A percentile compares a stretch with the other conserved stretches of the same genome.
Evolutionary conservation across 2,329 filamentous ascomycete species (phyloP).

Genomic region (Trichoderma sp.): DNA sequence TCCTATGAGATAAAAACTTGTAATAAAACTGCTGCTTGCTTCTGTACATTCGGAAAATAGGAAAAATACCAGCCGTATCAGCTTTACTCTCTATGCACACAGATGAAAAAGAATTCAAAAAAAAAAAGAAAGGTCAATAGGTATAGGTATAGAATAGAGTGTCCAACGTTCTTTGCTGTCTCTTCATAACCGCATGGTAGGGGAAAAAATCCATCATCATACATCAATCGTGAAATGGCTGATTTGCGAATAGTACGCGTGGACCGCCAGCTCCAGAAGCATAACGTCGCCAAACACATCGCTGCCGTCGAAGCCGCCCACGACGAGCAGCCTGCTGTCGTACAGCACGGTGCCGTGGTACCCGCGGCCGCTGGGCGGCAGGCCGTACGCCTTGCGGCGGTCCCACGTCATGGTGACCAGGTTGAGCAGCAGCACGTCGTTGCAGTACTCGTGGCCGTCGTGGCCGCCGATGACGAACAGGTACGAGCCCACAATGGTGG

Average conservation of each 20-base stretch:
- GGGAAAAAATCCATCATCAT: constrained; percentile 32
- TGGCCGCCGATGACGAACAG: constrained; percentile 71
- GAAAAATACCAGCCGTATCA: neutral
- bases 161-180: neutral
- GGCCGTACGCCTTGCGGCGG: constrained; percentile 63
- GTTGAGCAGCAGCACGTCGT: constrained; percentile 68
- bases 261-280: constrained; percentile 67
- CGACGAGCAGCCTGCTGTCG: constrained; percentile 63
- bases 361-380: constrained; percentile 62
- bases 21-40: neutral
- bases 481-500: constrained; percentile 69
- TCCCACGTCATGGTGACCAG: constrained; percentile 76
- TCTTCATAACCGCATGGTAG: neutral
- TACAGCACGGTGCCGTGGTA: constrained; percentile 68
- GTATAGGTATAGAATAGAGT: neutral
- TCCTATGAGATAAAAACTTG: neutral
- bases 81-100: constrained; percentile 11
- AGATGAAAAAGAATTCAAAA: neutral
- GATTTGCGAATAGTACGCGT: constrained; percentile 73
- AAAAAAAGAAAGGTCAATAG: neutral
- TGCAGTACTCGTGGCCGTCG: constrained; percentile 69
- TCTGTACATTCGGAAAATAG: neutral
- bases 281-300: constrained; percentile 70
- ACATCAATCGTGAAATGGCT: constrained; percentile 72
- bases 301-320: constrained; percentile 68